A percentile compares a stretch with the other conserved stretches of the same genome.
Evolutionary conservation across 257 asterid genomes (phyloP).

Genomic region (Solanum verrucosum): DNA sequence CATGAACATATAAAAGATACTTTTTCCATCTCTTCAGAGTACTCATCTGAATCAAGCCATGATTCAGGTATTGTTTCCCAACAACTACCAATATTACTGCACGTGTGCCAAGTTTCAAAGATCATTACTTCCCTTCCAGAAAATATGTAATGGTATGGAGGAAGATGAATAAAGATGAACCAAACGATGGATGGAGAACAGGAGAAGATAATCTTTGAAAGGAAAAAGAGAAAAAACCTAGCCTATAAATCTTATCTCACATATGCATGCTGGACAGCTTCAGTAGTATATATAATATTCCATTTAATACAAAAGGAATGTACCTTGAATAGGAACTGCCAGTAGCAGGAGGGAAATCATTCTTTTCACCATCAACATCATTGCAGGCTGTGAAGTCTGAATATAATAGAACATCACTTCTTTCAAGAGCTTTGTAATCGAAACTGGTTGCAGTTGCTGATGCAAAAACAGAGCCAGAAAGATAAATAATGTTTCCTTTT

Average conservation of each 20-base stretch:
- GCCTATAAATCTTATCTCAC: background rate
- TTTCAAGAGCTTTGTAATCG: conserved; percentile 42
- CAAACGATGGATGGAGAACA: background rate
- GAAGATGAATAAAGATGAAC: background rate
- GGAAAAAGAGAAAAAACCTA: background rate
- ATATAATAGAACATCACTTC: conserved; percentile 56
- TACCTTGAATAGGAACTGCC: conserved; percentile 30
- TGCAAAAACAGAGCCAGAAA: conserved; percentile 57
- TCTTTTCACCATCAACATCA: conserved; percentile 22
- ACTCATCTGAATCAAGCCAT: conserved; percentile 24
- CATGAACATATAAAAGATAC: conserved; percentile 63
- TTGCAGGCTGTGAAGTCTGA: conserved; percentile 48
- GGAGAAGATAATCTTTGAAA: background rate
- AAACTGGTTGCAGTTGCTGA: conserved; percentile 49
- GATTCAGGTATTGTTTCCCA: conserved; percentile 18
- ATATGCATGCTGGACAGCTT: background rate
- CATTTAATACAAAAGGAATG: background rate
- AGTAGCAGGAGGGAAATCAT: conserved; percentile 11
- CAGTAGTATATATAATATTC: background rate
- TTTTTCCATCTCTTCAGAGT: conserved; percentile 60
- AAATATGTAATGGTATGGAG: background rate
- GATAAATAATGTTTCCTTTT: conserved; percentile 45
- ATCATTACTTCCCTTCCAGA: background rate
- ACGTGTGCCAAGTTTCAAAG: conserved; percentile 7
- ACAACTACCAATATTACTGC: conserved; percentile 28